A percentile compares a stretch with the other conserved stretches of the same genome.
These are phyloP conservation scores for Thuja plicata DNA, from an alignment of 83 land plant species.

Conservation along the genomic window DNA sequence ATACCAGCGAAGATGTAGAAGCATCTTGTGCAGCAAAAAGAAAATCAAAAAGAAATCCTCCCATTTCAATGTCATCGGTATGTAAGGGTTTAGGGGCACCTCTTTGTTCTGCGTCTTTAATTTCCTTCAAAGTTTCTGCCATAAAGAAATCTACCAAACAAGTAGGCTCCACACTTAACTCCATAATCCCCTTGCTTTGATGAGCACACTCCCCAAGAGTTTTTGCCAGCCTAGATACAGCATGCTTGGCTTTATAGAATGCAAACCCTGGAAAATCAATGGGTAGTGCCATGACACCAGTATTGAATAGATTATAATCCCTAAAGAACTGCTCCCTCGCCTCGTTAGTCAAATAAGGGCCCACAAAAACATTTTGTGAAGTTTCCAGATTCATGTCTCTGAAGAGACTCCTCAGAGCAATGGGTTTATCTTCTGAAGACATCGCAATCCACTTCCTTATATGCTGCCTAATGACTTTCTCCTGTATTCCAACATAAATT, in stretches of 20 bases:
- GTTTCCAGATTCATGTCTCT: constrained; percentile 94
- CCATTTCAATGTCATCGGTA: constrained; percentile 52
- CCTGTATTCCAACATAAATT: constrained; percentile 74
- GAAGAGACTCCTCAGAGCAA: constrained; percentile 50
- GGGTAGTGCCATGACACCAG: constrained; percentile 80
- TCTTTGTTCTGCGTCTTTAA: constrained; percentile 24
- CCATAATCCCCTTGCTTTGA: constrained; percentile 53
- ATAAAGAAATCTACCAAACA: constrained; percentile 93
- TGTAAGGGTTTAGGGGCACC: constrained; percentile 50
- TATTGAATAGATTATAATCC: constrained; percentile 86
- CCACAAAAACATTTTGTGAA: constrained; percentile 90
- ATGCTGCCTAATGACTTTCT: constrained; percentile 60
- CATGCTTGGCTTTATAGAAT: constrained; percentile 68
- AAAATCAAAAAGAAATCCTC: constrained; percentile 83
- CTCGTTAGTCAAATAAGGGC: constrained; percentile 53
- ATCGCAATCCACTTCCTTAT: constrained; percentile 46
- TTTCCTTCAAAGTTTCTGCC: constrained; percentile 54
- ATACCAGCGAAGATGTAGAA: constrained; percentile 85
- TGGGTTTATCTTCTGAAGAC: constrained; percentile 25
- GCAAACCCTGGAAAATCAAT: constrained; percentile 84
- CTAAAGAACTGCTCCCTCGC: constrained; percentile 41
- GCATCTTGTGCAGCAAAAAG: constrained; percentile 98
- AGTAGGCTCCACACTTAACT: constrained; percentile 59
- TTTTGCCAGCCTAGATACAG: constrained; percentile 62
- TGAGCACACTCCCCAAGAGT: constrained; percentile 66